These are phyloP conservation scores for Xerocomus nothofagi DNA, from an alignment of 1,284 basidiomycete species.

Conservation along the genomic window DNA sequence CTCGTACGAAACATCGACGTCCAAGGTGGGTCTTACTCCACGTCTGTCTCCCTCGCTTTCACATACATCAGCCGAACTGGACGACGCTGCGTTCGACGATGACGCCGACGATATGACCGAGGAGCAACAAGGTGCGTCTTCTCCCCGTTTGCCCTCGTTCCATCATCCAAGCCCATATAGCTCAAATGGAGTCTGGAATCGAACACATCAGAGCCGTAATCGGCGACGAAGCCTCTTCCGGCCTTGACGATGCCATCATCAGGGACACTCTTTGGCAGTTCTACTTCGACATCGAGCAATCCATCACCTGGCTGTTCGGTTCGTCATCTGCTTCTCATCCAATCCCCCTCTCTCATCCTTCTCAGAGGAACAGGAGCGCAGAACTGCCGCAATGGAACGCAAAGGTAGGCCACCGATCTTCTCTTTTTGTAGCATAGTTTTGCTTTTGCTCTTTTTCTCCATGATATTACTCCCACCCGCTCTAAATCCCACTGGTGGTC, in stretches of 20 bases:
- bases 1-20: constrained; percentile 88
- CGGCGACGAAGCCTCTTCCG: constrained; percentile 64
- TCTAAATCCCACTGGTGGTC: constrained; percentile 38
- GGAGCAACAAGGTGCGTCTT: constrained; percentile 61
- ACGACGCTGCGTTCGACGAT: constrained; percentile 70
- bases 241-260: constrained; percentile 74
- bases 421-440: constrained; percentile 30
- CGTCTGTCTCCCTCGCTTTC: constrained; percentile 3
- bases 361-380: constrained; percentile 61
- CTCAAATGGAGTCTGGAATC: constrained; percentile 69
- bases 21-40: constrained; percentile 52
- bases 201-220: constrained; percentile 67
- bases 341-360: neutral
- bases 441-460: constrained; percentile 36
- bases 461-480: constrained; percentile 29
- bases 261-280: constrained; percentile 85
- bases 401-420: constrained; percentile 70
- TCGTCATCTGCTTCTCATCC: constrained; percentile 24
- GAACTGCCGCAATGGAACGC: constrained; percentile 59
- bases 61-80: constrained; percentile 65
- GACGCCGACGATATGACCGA: constrained; percentile 71
- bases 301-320: constrained; percentile 75
- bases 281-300: constrained; percentile 84
- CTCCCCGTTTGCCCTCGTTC: neutral
- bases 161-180: constrained; percentile 40